These are phyloP conservation scores for Rubus idaeus DNA, from an alignment of 306 rosid genomes.

Conservation along the genomic window DNA sequence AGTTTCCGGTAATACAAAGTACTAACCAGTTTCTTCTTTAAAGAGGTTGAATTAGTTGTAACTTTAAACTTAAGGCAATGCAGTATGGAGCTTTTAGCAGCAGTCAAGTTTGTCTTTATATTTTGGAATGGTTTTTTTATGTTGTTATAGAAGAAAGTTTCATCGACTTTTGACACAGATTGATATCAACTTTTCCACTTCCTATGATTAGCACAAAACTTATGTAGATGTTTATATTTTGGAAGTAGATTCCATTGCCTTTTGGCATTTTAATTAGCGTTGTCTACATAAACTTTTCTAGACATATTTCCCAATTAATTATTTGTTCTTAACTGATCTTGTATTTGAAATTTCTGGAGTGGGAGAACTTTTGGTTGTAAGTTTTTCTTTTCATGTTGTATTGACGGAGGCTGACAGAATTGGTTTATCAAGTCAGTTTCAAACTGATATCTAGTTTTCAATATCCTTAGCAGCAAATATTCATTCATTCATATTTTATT, in stretches of 20 bases:
- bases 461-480: conserved; percentile 8
- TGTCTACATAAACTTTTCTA: background rate
- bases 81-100: background rate
- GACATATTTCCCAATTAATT: background rate
- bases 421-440: background rate
- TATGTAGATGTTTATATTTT: background rate
- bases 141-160: background rate
- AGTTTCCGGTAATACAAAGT: background rate
- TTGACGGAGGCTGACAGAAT: background rate
- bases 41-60: background rate
- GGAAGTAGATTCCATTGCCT: background rate
- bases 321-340: background rate
- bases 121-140: background rate
- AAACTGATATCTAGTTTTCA: background rate
- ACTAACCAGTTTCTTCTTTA: background rate
- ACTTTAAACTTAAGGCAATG: background rate
- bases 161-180: background rate
- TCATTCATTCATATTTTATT: conserved; percentile 1
- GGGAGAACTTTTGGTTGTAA: background rate
- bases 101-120: background rate
- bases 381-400: background rate
- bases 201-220: background rate
- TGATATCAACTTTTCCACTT: background rate
- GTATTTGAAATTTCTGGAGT: background rate
- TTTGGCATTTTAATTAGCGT: background rate